Conservation (phyloP, 1,139 yeast genomes). For the Magnusiomyces suaveolens region DNA sequence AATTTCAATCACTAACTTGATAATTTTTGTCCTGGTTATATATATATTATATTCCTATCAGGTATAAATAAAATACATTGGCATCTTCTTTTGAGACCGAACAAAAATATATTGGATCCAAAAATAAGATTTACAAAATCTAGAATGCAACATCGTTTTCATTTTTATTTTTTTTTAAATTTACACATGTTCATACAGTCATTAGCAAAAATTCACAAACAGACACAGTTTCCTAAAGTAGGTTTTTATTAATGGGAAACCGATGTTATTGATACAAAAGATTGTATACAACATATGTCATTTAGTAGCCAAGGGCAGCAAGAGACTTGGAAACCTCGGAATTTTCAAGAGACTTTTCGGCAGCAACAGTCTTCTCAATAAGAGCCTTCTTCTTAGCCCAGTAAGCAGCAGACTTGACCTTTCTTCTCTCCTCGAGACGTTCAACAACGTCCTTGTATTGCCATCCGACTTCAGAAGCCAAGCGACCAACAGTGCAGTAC, state of each 20-base stretch:
- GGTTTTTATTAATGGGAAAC: neutral
- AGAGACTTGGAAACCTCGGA: constrained; percentile 14
- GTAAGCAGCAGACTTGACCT: constrained; percentile 98
- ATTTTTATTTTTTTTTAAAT: neutral
- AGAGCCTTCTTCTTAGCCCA: constrained; percentile 97
- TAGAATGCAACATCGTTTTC: neutral
- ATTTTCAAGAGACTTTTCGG: constrained; percentile 28
- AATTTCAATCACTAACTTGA: too few relatives aligned
- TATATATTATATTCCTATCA: too few relatives aligned
- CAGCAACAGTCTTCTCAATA: constrained; percentile 81
- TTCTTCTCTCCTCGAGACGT: constrained; percentile 98
- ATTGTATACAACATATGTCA: constrained; percentile 4
- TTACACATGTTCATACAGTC: constrained; percentile 2
- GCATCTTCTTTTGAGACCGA: too few relatives aligned
- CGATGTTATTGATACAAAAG: constrained; percentile 2
- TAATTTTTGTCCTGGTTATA: too few relatives aligned
- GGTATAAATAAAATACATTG: too few relatives aligned
- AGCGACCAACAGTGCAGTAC: constrained; percentile 96
- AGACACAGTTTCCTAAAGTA: neutral
- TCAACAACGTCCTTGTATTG: constrained; percentile 97
- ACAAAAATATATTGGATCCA: neutral
- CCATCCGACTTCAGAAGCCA: constrained; percentile 98
- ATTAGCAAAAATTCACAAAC: neutral
- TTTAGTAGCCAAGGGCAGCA: constrained; percentile 15
- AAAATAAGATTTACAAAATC: neutral